Evolutionary conservation across 495 filamentous ascomycete species (phyloP), one percentile per base, ranked within the genome.

Genomic region (Xylaria intraflava): DNA sequence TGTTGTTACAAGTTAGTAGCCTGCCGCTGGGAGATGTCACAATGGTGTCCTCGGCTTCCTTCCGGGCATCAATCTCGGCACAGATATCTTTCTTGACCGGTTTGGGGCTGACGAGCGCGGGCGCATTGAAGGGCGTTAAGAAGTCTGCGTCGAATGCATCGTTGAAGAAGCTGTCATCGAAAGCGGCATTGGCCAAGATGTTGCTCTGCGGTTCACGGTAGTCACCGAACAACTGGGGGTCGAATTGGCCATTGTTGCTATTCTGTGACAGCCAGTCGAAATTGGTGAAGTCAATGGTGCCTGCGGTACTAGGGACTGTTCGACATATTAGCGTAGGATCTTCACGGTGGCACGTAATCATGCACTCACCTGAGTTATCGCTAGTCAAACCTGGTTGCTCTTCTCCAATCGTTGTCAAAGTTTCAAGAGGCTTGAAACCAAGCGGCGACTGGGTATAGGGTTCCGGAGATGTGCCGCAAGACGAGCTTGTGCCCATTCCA

Each of bases 141-240:
- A 93, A 83, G 53, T 94, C 89, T 12, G 84, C 66, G 17, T 89
- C 82, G 68, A 94, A 89, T 1, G 89, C 90, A 45, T 96, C 92
- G 62, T 90, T 86, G 70, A 94, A 93, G 74, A 93, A 94, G 51
- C 81, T 84, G 62, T 90, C 88, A 55, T 83, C 84, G 31, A 80
- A 81, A 6, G 78, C 64, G 8, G 86, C 74, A 23, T 59, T 74
- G 16, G 76, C 64, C 30, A 87, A 67, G 27, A 84, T 73, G 49
- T 83, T 87, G 52, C 89, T 88, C 59, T 95, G 88, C 6, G 87
- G 85, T 61, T 99, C 94, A 35, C 93, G 84, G 70, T 96, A 97
- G 58, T 92, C 90, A 46, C 86, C 87, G 68, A 97, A 99, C 1
- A 97, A 78, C 29, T 89, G 80, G 1, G 93, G 93, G 57, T 97